Percentiles rank a stretch among this genome's conserved stretches.
phyloP scores from a whole-genome alignment of 2,329 filamentous ascomycete genomes.

The Colletotrichum cereale region DNA sequence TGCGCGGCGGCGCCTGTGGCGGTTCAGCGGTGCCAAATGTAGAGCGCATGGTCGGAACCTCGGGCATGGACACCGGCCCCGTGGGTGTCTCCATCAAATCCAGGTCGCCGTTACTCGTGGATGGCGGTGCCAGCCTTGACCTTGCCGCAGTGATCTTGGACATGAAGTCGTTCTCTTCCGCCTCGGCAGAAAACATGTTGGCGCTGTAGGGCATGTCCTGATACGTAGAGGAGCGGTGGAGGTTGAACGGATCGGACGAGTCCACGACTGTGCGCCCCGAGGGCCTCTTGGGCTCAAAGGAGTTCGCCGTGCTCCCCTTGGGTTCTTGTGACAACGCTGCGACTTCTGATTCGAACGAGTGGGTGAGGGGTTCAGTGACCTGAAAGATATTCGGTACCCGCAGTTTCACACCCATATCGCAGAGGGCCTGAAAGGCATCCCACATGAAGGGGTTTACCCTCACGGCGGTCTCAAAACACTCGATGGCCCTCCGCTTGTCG shows the following conservation, averaged over 20 bases:
- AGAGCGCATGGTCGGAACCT: constrained; percentile 51
- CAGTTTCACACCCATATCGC: constrained; percentile 86
- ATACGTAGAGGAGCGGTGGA: constrained; percentile 55
- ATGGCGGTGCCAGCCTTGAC: constrained; percentile 57
- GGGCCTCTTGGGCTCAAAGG: constrained; percentile 59
- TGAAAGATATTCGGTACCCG: constrained; percentile 90
- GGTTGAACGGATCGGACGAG: constrained; percentile 65
- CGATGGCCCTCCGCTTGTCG: constrained; percentile 83
- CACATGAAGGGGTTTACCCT: constrained; percentile 97
- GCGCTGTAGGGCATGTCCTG: constrained; percentile 55
- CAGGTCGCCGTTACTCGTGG: constrained; percentile 53
- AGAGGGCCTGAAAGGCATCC: constrained; percentile 93
- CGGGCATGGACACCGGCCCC: constrained; percentile 57
- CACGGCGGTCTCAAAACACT: constrained; percentile 88
- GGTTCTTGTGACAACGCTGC: constrained; percentile 51
- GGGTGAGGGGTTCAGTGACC: constrained; percentile 68
- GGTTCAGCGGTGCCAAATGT: constrained; percentile 54
- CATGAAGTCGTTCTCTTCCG: constrained; percentile 67
- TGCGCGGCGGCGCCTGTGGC: constrained; percentile 65
- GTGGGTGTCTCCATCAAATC: constrained; percentile 76
- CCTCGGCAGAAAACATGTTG: constrained; percentile 56
- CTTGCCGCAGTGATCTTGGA: constrained; percentile 66
- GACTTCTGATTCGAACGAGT: constrained; percentile 58
- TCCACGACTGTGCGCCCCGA: constrained; percentile 54
- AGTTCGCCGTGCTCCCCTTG: constrained; percentile 52